Base-by-base conservation (phyloP, 1,284 basidiomycete genomes). In the Leccinum proliferum region DNA sequence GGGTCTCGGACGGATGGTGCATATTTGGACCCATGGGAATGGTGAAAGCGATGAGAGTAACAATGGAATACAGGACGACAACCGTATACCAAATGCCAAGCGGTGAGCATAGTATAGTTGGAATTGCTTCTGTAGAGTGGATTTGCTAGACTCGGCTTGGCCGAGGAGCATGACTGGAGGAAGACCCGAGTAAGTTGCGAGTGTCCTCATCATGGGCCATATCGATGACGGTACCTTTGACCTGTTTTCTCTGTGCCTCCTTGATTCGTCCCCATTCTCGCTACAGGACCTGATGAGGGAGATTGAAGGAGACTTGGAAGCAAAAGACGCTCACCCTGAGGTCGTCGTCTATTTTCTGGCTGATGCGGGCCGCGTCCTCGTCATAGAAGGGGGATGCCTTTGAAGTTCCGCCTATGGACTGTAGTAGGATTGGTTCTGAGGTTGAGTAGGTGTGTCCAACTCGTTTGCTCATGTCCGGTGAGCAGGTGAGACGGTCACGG, bases 71-170 rank as follows among this genome's bases (percentile, higher is more conserved):
- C 69, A 58, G 73, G 65, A 55, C 71, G 65, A 68, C 78, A 61
- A 73, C 65, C 5, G 64, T 58, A 46, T 69, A 63, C 65, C 67
- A 68, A 25, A 71, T 63, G 37, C 60, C 66, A 57, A 60, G 60
- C 21, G 25, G 25, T 29, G 25, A 29, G 25, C 25, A 29, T 29
- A 29, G 25, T 29, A 87, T 2, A 92, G 79, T 70, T 92, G 90
- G 69, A 92, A 90, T 73, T 92, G 88, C 68, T 90, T 91, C 69
- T 88, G 88, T 8, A 92, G 78, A 2, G 89, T 90, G 1, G 88
- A 89, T 73, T 91, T 92, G 58, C 89, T 89, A 43, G 87, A 89
- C 76, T 91, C 89, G 63, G 89, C 88, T 70, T 92, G 90, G 10
- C 90, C 90, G 37, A 92, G 80, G 10, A 89, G 77, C 78, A 89